Conservation (phyloP, 2,329 filamentous ascomycete species). For the Aspergillus tanneri region DNA sequence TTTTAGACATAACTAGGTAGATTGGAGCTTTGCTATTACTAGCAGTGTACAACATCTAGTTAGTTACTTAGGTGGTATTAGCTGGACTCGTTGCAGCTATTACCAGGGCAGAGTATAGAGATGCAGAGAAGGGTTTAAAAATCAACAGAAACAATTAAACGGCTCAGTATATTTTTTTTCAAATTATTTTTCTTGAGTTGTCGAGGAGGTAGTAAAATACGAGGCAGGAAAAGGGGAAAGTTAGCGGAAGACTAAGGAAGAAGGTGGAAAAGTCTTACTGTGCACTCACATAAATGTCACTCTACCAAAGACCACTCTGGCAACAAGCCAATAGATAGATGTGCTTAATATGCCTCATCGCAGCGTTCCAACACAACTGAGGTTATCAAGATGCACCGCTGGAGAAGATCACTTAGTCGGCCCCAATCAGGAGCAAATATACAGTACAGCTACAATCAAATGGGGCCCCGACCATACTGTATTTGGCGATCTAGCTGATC, state of each 20-base stretch:
- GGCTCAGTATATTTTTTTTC: neutral
- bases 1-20: too few relatives aligned
- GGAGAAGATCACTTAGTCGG: neutral
- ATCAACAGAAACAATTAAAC: neutral
- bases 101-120: too few relatives aligned
- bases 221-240: conserved; percentile 5
- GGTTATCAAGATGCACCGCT: neutral
- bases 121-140: neutral
- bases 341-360: neutral
- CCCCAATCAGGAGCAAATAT: neutral
- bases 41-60: too few relatives aligned
- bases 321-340: neutral
- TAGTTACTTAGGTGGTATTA: too few relatives aligned
- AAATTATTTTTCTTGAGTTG: too few relatives aligned
- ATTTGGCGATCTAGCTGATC: neutral
- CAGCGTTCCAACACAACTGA: neutral
- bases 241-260: neutral
- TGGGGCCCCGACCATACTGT: neutral
- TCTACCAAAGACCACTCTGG: neutral
- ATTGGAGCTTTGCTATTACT: too few relatives aligned
- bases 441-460: neutral
- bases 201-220: too few relatives aligned
- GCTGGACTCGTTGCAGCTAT: too few relatives aligned
- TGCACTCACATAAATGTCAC: neutral
- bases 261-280: neutral